Evolutionary conservation across 2,329 filamentous ascomycete species (phyloP).

Genomic region (Uncinocarpus reesii): DNA sequence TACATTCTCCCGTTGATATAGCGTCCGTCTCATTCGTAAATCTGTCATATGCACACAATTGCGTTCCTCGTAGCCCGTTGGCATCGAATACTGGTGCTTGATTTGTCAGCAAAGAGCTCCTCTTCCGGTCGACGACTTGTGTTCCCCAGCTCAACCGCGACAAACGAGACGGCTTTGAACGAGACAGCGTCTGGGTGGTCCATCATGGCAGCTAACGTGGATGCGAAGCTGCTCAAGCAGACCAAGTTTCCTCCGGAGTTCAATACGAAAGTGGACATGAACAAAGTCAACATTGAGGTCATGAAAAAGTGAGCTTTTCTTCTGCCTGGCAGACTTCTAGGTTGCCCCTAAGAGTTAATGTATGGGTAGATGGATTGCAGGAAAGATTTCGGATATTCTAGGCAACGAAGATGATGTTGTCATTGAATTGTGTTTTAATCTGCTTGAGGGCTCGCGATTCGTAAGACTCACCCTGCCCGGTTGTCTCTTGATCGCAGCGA

Average conservation of each 20-base stretch:
- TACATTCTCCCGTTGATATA: too few relatives aligned
- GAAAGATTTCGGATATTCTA: slow-evolving; percentile 74
- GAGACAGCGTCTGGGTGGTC: background rate
- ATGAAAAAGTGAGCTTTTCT: slow-evolving; percentile 76
- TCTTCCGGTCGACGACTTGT: too few relatives aligned
- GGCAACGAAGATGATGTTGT: slow-evolving; percentile 94
- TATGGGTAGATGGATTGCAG: slow-evolving; percentile 74
- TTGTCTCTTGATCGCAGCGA: background rate
- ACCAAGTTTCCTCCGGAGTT: slow-evolving; percentile 94
- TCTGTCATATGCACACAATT: too few relatives aligned
- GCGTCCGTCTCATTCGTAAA: too few relatives aligned
- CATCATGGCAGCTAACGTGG: slow-evolving; percentile 70
- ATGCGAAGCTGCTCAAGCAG: slow-evolving; percentile 77
- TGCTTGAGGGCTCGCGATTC: slow-evolving; percentile 62
- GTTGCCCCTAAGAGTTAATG: slow-evolving; percentile 3
- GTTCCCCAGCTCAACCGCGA: too few relatives aligned
- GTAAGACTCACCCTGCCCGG: slow-evolving; percentile 44
- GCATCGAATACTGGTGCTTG: too few relatives aligned
- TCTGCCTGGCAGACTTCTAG: background rate
- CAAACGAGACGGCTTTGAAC: too few relatives aligned
- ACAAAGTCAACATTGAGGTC: slow-evolving; percentile 91
- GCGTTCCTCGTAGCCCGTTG: too few relatives aligned
- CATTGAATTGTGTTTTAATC: slow-evolving; percentile 66
- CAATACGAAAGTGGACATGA: slow-evolving; percentile 90
- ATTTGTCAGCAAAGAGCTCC: too few relatives aligned